Evolutionary conservation across 1,284 basidiomycete genomes (phyloP), one percentile per base, ranked within the genome.

Genomic region (Pseudozyma tsukubaensis): DNA sequence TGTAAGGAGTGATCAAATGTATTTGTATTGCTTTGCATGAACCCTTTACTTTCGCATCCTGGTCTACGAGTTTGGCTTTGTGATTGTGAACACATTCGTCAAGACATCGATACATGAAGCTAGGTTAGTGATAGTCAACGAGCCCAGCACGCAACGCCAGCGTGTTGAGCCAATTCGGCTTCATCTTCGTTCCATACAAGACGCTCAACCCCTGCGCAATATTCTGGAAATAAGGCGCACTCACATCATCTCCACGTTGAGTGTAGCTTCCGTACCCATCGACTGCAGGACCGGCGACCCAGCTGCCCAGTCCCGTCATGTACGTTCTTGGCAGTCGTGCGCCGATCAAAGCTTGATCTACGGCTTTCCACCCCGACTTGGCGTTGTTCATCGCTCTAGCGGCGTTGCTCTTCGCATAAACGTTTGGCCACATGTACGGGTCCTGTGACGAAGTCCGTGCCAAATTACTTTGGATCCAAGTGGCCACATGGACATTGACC

Each of bases 401-500:
- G 4, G 29, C 19, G 32, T 71, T 69, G 51, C 57, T 62, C 3
- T 56, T 51, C 4, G 21, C 36, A 29, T 67, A 62, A 16, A 83
- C 71, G 13, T 50, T 42, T 4, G 50, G 36, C 82, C 82, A 84
- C 8, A 58, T 42, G 47, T 70, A 78, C 0, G 82, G 82, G 50
- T 84, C 82, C 29, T 78, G 69, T 21, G 65, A 72, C 0, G 67
- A 69, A 6, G 80, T 77, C 5, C 82, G 53, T 1, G 78, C 82
- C 4, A 75, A 57, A 50, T 84, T 84, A 55, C 56, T 50, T 68
- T 84, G 82, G 50, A 82, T 72, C 81, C 81, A 84, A 11, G 76
- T 67, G 12, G 79, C 81, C 18, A 83, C 49, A 39, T 84, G 82
- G 29, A 84, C 76, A 48, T 84, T 84, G 51, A 84, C 53, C 82